Evolutionary conservation across 805 yeast genomes (phyloP).

Genomic region (Danielia reshetovae): DNA sequence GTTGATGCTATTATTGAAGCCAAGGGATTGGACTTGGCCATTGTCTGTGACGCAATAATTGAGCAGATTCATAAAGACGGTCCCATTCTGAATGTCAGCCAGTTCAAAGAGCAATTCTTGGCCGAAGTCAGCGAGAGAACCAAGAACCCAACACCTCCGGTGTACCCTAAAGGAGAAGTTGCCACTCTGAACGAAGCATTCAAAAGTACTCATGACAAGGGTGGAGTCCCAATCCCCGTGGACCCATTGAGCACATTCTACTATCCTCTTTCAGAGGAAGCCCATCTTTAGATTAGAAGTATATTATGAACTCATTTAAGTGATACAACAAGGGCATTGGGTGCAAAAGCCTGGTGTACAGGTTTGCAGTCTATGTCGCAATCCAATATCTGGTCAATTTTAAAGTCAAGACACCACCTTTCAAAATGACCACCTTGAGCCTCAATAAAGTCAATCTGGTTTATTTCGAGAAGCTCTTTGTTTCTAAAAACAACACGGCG

Average conservation of each 20-base stretch:
- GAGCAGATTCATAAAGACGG: background rate
- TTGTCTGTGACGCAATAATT: slow-evolving; percentile 14
- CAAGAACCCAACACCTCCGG: slow-evolving; percentile 28
- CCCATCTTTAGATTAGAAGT: slow-evolving; percentile 14
- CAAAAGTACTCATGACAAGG: slow-evolving; percentile 49
- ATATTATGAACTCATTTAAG: too few relatives aligned
- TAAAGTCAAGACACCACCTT: background rate
- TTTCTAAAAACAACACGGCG: slow-evolving; percentile 14
- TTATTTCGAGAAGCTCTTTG: slow-evolving; percentile 18
- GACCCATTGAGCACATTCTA: slow-evolving; percentile 22
- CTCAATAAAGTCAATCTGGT: slow-evolving; percentile 15
- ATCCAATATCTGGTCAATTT: too few relatives aligned
- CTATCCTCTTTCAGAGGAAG: slow-evolving; percentile 19
- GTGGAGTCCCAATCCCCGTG: slow-evolving; percentile 61
- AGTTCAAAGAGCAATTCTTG: slow-evolving; percentile 7
- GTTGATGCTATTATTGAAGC: slow-evolving; percentile 15
- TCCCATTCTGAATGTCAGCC: background rate
- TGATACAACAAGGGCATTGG: background rate
- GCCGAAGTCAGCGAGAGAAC: slow-evolving; percentile 16
- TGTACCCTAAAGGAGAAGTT: slow-evolving; percentile 47
- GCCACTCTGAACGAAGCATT: slow-evolving; percentile 49
- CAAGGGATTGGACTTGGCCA: slow-evolving; percentile 9
- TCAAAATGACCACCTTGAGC: slow-evolving; percentile 10
- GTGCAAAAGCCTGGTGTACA: background rate
- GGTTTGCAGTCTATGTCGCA: background rate